Conservation (phyloP, 345 rosid species). For the Combretum micranthum region DNA sequence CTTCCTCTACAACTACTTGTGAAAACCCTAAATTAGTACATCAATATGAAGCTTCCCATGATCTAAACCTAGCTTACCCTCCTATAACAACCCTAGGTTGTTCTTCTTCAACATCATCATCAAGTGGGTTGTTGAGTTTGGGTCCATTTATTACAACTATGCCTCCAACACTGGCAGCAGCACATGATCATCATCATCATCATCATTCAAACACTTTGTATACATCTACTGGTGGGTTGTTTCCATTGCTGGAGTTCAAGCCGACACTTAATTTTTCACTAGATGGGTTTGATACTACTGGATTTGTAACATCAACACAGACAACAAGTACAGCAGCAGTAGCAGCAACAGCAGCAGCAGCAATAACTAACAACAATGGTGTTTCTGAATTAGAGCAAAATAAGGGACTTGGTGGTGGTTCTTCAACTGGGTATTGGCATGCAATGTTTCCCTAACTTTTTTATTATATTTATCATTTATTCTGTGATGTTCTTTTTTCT, state of each 20-base stretch:
- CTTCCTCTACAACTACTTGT: no score
- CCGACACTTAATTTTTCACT: constrained; percentile 29
- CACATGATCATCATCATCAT: constrained; percentile 1
- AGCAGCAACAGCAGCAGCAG: not conserved
- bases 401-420: constrained; percentile 27
- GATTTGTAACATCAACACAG: constrained; percentile 17
- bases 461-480: no score
- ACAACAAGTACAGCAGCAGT: constrained; percentile 33
- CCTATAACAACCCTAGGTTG: no score
- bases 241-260: constrained; percentile 6
- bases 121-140: not conserved
- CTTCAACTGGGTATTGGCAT: constrained; percentile 39
- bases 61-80: constrained; percentile 10
- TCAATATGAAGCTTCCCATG: not conserved
- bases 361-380: constrained; percentile 19
- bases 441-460: constrained; percentile 30
- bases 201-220: not conserved
- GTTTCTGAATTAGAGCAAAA: constrained; percentile 29
- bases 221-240: not conserved
- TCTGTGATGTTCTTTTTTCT: not conserved
- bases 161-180: not conserved
- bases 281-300: constrained; percentile 32
- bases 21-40: not conserved
- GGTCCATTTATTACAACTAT: not conserved
- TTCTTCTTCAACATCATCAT: no score